Evolutionary conservation across 805 yeast species (phyloP).

Genomic region (Candida loeiensis): DNA sequence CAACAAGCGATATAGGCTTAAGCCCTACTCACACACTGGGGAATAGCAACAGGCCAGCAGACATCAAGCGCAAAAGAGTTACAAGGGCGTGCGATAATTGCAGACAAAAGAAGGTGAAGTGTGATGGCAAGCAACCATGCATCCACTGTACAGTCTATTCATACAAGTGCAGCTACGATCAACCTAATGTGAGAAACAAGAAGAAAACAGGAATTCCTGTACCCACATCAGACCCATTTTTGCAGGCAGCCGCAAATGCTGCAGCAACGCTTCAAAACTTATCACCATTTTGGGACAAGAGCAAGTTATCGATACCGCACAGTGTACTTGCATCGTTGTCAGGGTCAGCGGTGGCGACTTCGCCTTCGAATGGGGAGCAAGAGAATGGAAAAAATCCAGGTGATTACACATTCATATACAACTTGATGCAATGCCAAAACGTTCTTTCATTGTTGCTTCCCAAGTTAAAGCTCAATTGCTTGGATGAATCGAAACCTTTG

Average conservation of each 20-base stretch:
- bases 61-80: conserved; percentile 56
- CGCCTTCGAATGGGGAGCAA: not conserved
- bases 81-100: conserved; percentile 76
- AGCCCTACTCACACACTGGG: not conserved
- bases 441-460: conserved; percentile 35
- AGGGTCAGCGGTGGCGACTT: not conserved
- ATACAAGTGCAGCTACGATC: conserved; percentile 80
- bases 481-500: conserved; percentile 26
- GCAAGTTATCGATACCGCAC: conserved; percentile 5
- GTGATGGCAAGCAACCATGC: conserved; percentile 79
- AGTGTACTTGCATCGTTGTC: conserved; percentile 8
- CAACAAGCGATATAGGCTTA: not conserved
- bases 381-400: not conserved
- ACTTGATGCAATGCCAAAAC: conserved; percentile 30
- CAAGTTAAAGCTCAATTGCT: conserved; percentile 29
- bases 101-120: conserved; percentile 70
- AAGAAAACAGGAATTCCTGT: conserved; percentile 30
- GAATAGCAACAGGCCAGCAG: conserved; percentile 1
- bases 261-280: conserved; percentile 16
- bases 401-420: conserved; percentile 14
- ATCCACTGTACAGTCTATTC: conserved; percentile 83
- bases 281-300: conserved; percentile 10
- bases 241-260: conserved; percentile 13
- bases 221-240: conserved; percentile 21
- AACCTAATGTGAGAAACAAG: conserved; percentile 61